Percentiles rank a stretch among this genome's conserved stretches.
These are phyloP conservation scores for Syzygium aqueum DNA, from an alignment of 345 rosid genomes.

Conservation along the genomic window DNA sequence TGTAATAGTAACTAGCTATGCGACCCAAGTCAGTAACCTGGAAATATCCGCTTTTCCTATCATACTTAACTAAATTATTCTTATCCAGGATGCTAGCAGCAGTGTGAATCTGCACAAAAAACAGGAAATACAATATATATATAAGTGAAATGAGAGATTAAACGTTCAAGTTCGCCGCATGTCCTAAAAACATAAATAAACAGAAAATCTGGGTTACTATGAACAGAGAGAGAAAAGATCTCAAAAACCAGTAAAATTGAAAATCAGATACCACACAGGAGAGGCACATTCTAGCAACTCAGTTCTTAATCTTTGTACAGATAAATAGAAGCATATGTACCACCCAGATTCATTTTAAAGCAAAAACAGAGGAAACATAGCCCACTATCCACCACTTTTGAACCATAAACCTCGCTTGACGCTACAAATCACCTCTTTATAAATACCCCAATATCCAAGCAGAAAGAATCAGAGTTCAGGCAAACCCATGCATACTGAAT, in stretches of 20 bases:
- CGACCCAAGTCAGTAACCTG: constrained; percentile 99
- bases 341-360: background rate
- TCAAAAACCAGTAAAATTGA: background rate
- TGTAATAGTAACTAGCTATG: constrained; percentile 95
- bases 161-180: background rate
- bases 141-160: background rate
- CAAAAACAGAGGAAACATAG: background rate
- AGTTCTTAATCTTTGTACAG: background rate
- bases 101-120: constrained; percentile 58
- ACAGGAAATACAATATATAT: background rate
- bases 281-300: background rate
- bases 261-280: background rate
- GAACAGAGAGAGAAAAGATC: background rate
- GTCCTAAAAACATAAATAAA: background rate
- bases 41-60: constrained; percentile 88
- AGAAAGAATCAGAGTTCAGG: background rate
- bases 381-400: background rate
- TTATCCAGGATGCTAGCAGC: constrained; percentile 89
- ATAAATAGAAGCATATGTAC: background rate
- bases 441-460: background rate
- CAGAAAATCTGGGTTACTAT: background rate
- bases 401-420: background rate
- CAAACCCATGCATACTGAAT: background rate
- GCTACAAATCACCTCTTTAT: background rate
- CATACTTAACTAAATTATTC: constrained; percentile 84